Evolutionary conservation across 139 green algal genomes (phyloP).

Genomic region (Diplosphaera chodatii): DNA sequence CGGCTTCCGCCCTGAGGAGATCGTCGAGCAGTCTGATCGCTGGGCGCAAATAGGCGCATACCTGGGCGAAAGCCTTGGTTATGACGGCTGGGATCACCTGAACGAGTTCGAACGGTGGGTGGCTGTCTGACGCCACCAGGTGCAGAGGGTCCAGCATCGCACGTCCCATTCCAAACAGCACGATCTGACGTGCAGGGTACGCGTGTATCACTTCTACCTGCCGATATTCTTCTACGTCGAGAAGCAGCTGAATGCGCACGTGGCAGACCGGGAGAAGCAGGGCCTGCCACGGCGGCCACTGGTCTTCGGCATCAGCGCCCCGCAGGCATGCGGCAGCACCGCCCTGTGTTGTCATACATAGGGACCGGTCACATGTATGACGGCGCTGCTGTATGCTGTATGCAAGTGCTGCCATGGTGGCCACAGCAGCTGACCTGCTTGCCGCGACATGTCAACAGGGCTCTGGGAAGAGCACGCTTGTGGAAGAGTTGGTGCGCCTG

Average conservation of each 20-base stretch:
- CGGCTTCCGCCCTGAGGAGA: slow-evolving; percentile 26
- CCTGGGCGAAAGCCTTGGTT: slow-evolving; percentile 35
- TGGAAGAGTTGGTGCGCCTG: slow-evolving; percentile 79
- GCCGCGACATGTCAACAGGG: too few relatives aligned
- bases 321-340: slow-evolving; percentile 37
- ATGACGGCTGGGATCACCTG: slow-evolving; percentile 17
- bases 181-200: slow-evolving; percentile 34
- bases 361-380: too few relatives aligned
- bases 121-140: too few relatives aligned
- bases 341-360: not conserved
- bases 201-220: slow-evolving; percentile 92
- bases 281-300: slow-evolving; percentile 29
- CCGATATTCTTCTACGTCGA: slow-evolving; percentile 80
- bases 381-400: too few relatives aligned
- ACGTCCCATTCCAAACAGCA: too few relatives aligned
- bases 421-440: too few relatives aligned
- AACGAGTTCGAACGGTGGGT: not conserved
- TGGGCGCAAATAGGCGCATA: slow-evolving; percentile 40
- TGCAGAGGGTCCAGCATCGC: too few relatives aligned
- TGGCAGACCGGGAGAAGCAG: not conserved
- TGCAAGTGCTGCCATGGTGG: too few relatives aligned
- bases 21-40: slow-evolving; percentile 24
- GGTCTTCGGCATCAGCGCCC: slow-evolving; percentile 86
- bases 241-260: slow-evolving; percentile 60
- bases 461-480: slow-evolving; percentile 95